phyloP scores from a whole-genome alignment of 352 stramenopile species.

The Globisporangium abappressorium region DNA sequence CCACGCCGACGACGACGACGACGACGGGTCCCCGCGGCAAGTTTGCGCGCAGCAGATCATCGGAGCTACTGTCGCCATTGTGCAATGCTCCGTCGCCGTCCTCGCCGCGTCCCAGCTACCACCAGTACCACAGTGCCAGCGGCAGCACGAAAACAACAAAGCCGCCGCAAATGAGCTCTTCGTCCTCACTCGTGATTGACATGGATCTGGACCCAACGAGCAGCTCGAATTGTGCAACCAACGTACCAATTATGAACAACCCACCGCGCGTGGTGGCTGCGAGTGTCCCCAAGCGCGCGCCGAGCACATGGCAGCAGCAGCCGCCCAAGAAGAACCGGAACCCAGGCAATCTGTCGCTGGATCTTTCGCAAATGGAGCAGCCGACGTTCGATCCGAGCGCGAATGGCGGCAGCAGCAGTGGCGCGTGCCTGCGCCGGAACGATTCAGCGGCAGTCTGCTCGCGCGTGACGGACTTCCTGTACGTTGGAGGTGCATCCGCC shows the following conservation, averaged over 20 bases:
- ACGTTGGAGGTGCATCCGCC: slow-evolving; percentile 76
- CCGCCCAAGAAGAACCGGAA: slow-evolving; percentile 62
- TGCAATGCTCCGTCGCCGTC: neutral
- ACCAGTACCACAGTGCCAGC: neutral
- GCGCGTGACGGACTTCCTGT: slow-evolving; percentile 84
- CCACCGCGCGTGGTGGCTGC: neutral
- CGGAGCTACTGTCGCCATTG: slow-evolving; percentile 10
- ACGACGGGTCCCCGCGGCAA: neutral
- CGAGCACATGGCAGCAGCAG: slow-evolving; percentile 28
- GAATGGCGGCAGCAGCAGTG: slow-evolving; percentile 6
- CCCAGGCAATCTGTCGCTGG: slow-evolving; percentile 76
- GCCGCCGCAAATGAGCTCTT: slow-evolving; percentile 6
- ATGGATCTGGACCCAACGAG: slow-evolving; percentile 17
- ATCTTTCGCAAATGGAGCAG: slow-evolving; percentile 76
- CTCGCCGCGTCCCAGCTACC: slow-evolving; percentile 1
- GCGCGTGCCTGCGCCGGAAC: slow-evolving; percentile 30
- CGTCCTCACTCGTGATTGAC: slow-evolving; percentile 13
- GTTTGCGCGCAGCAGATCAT: slow-evolving; percentile 4
- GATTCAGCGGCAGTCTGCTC: slow-evolving; percentile 76
- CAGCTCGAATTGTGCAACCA: neutral
- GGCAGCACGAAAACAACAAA: neutral
- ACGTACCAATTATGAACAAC: neutral
- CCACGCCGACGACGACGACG: neutral
- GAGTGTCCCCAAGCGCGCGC: slow-evolving; percentile 35
- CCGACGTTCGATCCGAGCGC: slow-evolving; percentile 24